A percentile compares a stretch with the other conserved stretches of the same genome.
Conservation (phyloP, 2,329 filamentous ascomycete species). For the Saccharata proteae region DNA sequence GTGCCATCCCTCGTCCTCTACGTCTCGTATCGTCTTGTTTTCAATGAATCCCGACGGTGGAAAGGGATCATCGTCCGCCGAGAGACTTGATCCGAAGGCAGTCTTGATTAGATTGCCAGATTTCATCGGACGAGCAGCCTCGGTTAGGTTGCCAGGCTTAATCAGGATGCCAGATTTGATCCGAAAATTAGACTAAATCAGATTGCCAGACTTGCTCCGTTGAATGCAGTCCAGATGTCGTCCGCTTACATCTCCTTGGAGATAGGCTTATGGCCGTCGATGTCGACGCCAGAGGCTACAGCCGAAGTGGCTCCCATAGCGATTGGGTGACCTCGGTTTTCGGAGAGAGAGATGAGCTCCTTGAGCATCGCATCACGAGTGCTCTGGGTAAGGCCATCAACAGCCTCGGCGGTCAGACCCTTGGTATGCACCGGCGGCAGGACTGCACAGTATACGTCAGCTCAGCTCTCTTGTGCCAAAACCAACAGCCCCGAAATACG, state of each 20-base stretch:
- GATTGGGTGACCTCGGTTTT: slow-evolving; percentile 2
- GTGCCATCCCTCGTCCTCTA: too few relatives aligned
- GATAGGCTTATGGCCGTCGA: not conserved
- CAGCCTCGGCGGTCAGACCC: slow-evolving; percentile 22
- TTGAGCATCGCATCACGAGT: slow-evolving; percentile 25
- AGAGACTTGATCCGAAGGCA: too few relatives aligned
- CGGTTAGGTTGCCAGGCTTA: too few relatives aligned
- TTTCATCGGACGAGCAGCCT: too few relatives aligned
- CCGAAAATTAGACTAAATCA: too few relatives aligned
- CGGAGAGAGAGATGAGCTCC: slow-evolving; percentile 21
- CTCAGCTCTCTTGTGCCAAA: not conserved
- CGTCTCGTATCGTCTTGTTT: too few relatives aligned
- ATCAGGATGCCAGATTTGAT: too few relatives aligned
- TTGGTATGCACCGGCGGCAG: slow-evolving; percentile 25
- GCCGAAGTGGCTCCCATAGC: not conserved
- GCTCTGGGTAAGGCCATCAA: slow-evolving; percentile 20
- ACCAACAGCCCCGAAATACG: not conserved
- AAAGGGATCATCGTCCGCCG: too few relatives aligned
- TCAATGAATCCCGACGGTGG: too few relatives aligned
- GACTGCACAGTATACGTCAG: slow-evolving; percentile 9
- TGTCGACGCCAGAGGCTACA: not conserved
- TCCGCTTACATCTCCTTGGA: not conserved
- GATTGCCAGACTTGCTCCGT: too few relatives aligned
- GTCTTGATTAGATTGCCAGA: too few relatives aligned
- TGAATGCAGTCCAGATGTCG: not conserved